A percentile compares a stretch with the other conserved stretches of the same genome.
phyloP scores from a whole-genome alignment of 179 eudicot species.

The Spinacia oleracea region DNA sequence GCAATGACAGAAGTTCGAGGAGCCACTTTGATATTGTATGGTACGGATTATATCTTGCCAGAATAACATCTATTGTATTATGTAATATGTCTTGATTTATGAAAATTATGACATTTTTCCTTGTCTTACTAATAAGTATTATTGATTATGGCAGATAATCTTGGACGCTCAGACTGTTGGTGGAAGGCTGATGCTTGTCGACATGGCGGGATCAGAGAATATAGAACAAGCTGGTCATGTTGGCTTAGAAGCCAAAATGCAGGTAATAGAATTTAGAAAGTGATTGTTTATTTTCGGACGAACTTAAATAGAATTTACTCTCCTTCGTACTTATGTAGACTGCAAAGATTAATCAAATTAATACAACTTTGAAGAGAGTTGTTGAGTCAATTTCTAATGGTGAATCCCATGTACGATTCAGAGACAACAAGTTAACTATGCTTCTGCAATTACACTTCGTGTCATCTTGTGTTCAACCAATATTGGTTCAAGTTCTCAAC shows the following conservation, averaged over 20 bases:
- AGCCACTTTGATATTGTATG: slow-evolving; percentile 99
- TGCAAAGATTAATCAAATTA: slow-evolving; percentile 92
- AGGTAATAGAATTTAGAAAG: slow-evolving; percentile 42
- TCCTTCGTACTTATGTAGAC: slow-evolving; percentile 47
- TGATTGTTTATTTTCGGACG: not conserved
- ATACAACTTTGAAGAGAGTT: slow-evolving; percentile 86
- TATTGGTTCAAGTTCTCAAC: no score
- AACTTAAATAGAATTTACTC: not conserved
- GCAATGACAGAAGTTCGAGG: slow-evolving; percentile 91
- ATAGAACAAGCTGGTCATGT: slow-evolving; percentile 96
- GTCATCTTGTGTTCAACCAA: not conserved
- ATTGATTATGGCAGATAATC: slow-evolving; percentile 61
- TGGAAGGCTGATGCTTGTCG: slow-evolving; percentile 94
- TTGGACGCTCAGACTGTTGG: slow-evolving; percentile 96
- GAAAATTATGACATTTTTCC: not conserved
- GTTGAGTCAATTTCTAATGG: slow-evolving; percentile 98
- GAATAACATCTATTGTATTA: not conserved
- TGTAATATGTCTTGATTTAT: not conserved
- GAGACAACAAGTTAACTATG: slow-evolving; percentile 99
- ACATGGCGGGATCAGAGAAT: slow-evolving; percentile 99
- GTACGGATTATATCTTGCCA: slow-evolving; percentile 32
- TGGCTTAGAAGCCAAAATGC: slow-evolving; percentile 92
- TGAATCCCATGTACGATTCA: slow-evolving; percentile 94
- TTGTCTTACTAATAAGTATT: not conserved
- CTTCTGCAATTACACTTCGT: slow-evolving; percentile 70